Percentiles rank a stretch among this genome's conserved stretches.
Evolutionary conservation across 495 filamentous ascomycete species (phyloP).

Genomic region (Trichoderma reesei): DNA sequence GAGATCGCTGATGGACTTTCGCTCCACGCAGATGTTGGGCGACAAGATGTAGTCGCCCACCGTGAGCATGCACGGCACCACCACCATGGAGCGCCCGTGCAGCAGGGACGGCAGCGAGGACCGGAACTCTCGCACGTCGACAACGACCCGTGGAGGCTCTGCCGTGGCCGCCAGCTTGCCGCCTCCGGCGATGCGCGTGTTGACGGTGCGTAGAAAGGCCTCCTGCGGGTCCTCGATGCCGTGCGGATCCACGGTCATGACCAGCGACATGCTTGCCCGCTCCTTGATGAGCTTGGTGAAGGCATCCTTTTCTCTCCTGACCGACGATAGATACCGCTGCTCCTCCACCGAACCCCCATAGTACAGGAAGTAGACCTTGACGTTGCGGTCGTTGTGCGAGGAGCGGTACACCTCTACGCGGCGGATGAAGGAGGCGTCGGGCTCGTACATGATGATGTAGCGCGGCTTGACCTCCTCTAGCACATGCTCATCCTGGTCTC

Average conservation of each 20-base stretch:
- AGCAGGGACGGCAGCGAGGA: slow-evolving; percentile 85
- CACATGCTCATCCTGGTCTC: slow-evolving; percentile 91
- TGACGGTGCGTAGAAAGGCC: slow-evolving; percentile 86
- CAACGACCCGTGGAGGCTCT: slow-evolving; percentile 82
- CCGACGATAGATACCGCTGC: slow-evolving; percentile 81
- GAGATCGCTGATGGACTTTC: slow-evolving; percentile 84
- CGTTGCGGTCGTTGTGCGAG: slow-evolving; percentile 79
- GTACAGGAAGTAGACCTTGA: slow-evolving; percentile 91
- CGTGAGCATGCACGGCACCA: slow-evolving; percentile 89
- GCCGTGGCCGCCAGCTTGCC: slow-evolving; percentile 81
- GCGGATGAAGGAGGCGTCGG: slow-evolving; percentile 89
- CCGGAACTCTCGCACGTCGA: slow-evolving; percentile 93
- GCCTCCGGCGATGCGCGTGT: slow-evolving; percentile 92
- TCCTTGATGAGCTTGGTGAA: slow-evolving; percentile 91
- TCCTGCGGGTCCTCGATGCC: slow-evolving; percentile 77
- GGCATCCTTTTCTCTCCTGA: slow-evolving; percentile 87
- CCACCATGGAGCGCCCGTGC: slow-evolving; percentile 73
- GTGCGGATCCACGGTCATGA: slow-evolving; percentile 60
- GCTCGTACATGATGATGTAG: slow-evolving; percentile 98
- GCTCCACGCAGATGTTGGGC: slow-evolving; percentile 84
- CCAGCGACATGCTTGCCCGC: slow-evolving; percentile 84
- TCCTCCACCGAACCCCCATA: slow-evolving; percentile 94
- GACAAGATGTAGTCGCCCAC: slow-evolving; percentile 94
- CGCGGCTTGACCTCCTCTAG: slow-evolving; percentile 86
- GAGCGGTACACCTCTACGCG: slow-evolving; percentile 92